A percentile compares a stretch with the other conserved stretches of the same genome.
Conservation (phyloP, 805 yeast genomes). For the Candida parachauliodes region DNA sequence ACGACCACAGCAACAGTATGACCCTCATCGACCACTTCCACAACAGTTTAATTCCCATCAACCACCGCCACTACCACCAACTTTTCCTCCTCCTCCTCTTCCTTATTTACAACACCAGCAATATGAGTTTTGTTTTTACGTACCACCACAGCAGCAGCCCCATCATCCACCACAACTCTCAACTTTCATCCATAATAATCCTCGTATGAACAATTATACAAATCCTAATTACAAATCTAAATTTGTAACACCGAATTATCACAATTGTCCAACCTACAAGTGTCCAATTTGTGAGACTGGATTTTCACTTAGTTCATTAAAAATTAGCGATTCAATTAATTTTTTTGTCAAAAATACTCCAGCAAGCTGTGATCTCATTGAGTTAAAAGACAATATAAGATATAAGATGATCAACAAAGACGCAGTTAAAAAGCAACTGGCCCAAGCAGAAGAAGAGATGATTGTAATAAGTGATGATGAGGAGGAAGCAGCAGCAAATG, state of each 20-base stretch:
- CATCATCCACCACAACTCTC: too few species aligned
- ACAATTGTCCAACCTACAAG: slow-evolving; percentile 24
- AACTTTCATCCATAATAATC: too few species aligned
- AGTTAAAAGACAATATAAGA: slow-evolving; percentile 29
- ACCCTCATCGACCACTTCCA: too few species aligned
- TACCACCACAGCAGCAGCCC: too few species aligned
- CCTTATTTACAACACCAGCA: too few species aligned
- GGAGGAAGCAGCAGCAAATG: slow-evolving; percentile 3
- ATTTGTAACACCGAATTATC: slow-evolving; percentile 8
- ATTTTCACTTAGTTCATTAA: slow-evolving; percentile 31
- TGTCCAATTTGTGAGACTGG: slow-evolving; percentile 39
- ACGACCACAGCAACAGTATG: too few species aligned
- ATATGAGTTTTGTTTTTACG: too few species aligned
- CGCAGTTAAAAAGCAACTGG: slow-evolving; percentile 7
- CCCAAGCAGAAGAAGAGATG: slow-evolving; percentile 15
- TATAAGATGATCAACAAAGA: slow-evolving; percentile 30
- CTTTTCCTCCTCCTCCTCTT: too few species aligned
- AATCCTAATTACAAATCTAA: slow-evolving; percentile 2
- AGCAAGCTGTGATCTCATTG: slow-evolving; percentile 27
- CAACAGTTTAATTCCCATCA: too few species aligned
- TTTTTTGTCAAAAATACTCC: slow-evolving; percentile 41
- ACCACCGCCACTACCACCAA: too few species aligned
- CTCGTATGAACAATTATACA: too few species aligned
- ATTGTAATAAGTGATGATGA: slow-evolving; percentile 6
- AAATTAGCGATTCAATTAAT: slow-evolving; percentile 37